phyloP scores from a whole-genome alignment of 768 basidiomycete species.

The Coprinellus micaceus region DNA sequence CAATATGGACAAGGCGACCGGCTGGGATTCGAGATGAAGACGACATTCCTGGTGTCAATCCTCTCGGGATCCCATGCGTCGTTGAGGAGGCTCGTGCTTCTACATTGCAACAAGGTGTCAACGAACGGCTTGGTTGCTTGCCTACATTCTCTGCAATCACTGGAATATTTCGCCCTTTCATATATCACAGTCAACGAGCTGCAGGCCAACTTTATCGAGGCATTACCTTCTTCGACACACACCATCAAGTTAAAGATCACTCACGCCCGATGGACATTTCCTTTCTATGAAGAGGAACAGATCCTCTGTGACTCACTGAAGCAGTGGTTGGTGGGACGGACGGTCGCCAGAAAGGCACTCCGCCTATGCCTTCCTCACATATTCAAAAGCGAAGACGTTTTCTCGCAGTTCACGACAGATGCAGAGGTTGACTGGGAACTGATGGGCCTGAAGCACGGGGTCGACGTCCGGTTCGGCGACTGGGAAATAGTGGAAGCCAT shows the following conservation, averaged over 20 bases:
- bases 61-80: conserved; percentile 12
- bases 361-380: background rate
- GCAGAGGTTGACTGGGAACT: background rate
- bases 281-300: conserved; percentile 29
- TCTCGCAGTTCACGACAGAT: no score
- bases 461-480: no score
- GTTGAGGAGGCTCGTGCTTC: conserved; percentile 32
- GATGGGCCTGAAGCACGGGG: background rate
- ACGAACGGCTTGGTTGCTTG: conserved; percentile 25
- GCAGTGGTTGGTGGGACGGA: conserved; percentile 5
- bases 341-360: background rate
- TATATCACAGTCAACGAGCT: conserved; percentile 33
- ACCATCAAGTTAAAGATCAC: conserved; percentile 34
- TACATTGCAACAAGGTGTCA: conserved; percentile 31
- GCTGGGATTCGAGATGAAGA: conserved; percentile 34
- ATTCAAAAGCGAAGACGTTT: no score
- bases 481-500: background rate
- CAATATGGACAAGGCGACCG: conserved; percentile 29
- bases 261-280: conserved; percentile 29
- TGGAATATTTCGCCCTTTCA: conserved; percentile 35
- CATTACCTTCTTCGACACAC: conserved; percentile 24
- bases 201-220: conserved; percentile 25
- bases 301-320: conserved; percentile 28
- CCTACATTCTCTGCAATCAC: conserved; percentile 20
- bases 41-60: conserved; percentile 30